These are phyloP conservation scores for Talaromyces amestolkiae DNA, from an alignment of 2,329 filamentous ascomycete genomes.

Conservation along the genomic window DNA sequence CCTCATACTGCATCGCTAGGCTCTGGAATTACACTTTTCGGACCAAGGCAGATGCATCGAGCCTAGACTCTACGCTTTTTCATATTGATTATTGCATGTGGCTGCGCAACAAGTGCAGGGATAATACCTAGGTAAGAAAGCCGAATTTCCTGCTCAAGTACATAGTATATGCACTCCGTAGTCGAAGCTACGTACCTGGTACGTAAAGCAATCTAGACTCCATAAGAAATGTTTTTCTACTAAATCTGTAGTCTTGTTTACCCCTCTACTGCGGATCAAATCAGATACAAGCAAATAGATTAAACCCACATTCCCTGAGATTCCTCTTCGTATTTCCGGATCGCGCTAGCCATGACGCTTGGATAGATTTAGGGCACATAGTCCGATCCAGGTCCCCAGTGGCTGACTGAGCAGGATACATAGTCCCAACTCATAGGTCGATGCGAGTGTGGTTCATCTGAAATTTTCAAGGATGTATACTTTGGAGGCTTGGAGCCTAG, in stretches of 20 bases:
- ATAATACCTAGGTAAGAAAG: not conserved
- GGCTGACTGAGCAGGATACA: conserved; percentile 11
- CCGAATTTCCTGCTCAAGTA: not conserved
- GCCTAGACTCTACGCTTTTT: not conserved
- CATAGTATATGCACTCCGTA: not conserved
- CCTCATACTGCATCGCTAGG: not conserved
- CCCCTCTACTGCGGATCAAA: not conserved
- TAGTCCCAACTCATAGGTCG: not conserved
- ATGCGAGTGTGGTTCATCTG: not conserved
- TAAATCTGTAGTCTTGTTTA: not conserved
- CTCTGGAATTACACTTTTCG: not conserved
- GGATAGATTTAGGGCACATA: not conserved
- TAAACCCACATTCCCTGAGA: not conserved
- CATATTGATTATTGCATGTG: not conserved
- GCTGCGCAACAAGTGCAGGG: conserved; percentile 1
- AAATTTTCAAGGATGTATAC: not conserved
- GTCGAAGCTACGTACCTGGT: not conserved
- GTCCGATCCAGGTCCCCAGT: conserved; percentile 13
- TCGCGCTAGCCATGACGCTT: not conserved
- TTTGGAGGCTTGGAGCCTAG: not conserved
- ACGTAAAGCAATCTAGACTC: not conserved
- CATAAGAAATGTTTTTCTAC: not conserved
- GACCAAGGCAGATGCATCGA: not conserved
- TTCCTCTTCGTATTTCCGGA: not conserved
- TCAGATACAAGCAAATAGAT: not conserved